Conservation (phyloP, 768 basidiomycete genomes). For the Lyophyllum atratum region DNA sequence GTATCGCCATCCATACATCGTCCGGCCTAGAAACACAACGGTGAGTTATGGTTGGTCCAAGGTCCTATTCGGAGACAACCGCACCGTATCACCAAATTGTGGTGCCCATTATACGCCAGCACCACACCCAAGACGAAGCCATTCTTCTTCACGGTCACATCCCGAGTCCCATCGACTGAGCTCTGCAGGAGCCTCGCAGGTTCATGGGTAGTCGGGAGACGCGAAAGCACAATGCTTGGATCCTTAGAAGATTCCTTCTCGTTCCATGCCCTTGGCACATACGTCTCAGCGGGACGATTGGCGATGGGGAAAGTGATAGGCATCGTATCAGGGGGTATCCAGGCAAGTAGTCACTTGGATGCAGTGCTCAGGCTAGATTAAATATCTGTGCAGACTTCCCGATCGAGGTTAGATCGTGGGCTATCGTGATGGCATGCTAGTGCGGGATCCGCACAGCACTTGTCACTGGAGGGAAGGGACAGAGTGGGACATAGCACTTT, state of each 20-base stretch:
- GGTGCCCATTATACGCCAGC: conserved; percentile 35
- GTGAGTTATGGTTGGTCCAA: background rate
- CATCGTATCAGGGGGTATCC: too few relatives aligned
- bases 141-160: conserved; percentile 17
- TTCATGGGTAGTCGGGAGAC: background rate
- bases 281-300: background rate
- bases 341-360: too few relatives aligned
- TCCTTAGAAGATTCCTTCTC: too few relatives aligned
- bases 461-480: too few relatives aligned
- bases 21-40: conserved; percentile 32
- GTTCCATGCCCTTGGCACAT: too few relatives aligned
- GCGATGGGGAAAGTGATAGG: background rate
- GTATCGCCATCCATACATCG: conserved; percentile 49
- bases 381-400: too few relatives aligned
- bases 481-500: too few relatives aligned
- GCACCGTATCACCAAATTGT: conserved; percentile 39
- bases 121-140: conserved; percentile 36
- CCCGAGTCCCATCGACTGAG: conserved; percentile 1
- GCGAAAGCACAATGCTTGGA: background rate
- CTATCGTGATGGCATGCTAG: too few relatives aligned
- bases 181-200: background rate
- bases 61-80: background rate
- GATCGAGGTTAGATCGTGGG: too few relatives aligned
- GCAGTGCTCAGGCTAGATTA: too few relatives aligned
- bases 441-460: too few relatives aligned